Conservation (phyloP, 768 basidiomycete genomes). For the Suillus decipiens region DNA sequence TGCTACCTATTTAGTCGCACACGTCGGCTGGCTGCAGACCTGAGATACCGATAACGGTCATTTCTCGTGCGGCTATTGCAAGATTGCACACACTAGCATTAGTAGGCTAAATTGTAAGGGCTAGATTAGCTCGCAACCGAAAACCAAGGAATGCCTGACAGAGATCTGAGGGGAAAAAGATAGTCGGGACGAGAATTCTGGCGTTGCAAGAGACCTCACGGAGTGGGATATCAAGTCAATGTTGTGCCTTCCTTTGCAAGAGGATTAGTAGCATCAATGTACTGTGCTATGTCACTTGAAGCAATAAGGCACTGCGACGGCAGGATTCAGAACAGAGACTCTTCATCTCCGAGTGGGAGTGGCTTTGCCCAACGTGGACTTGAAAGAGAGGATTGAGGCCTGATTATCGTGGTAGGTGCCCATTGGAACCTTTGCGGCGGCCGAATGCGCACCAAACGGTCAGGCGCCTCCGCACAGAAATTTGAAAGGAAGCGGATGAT, state of each 20-base stretch:
- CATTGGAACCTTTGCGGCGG: background rate
- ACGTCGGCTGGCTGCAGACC: no score
- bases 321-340: background rate
- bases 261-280: background rate
- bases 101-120: no score
- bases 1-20: no score
- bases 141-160: background rate
- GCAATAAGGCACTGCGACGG: background rate
- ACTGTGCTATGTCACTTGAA: no score
- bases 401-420: background rate
- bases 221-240: background rate
- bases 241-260: background rate
- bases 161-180: background rate
- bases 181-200: background rate
- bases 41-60: no score
- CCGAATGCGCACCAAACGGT: background rate
- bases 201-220: background rate
- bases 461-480: no score
- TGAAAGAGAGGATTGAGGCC: background rate
- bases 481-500: background rate
- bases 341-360: background rate
- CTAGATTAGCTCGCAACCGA: background rate
- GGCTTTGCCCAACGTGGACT: background rate
- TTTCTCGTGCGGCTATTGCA: no score
- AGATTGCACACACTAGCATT: no score